Percentiles rank a stretch among this genome's conserved stretches.
phyloP scores from a whole-genome alignment of 352 stramenopile species.

The Phytopythium vexans region DNA sequence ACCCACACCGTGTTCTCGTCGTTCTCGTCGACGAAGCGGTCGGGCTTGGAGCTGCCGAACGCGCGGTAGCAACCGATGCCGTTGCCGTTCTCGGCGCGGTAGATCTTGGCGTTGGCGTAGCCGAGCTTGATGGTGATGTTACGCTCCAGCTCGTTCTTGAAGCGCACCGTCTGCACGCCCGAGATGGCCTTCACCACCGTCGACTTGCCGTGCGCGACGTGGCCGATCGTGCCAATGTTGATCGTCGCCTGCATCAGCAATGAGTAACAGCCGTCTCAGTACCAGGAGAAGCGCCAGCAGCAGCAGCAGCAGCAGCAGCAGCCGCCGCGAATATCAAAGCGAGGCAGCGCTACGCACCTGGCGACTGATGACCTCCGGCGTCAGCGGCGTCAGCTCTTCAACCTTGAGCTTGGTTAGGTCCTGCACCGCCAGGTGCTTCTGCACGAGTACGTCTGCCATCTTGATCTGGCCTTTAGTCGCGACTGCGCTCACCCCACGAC shows the following conservation, averaged over 20 bases:
- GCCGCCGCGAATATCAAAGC: not conserved
- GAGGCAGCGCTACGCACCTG: conserved; percentile 22
- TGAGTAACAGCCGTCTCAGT: not conserved
- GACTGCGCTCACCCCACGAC: not conserved
- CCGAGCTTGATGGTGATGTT: conserved; percentile 99
- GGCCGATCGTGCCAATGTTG: conserved; percentile 99
- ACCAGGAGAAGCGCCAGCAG: too few species aligned
- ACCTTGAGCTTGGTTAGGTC: conserved; percentile 95
- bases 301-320: too few species aligned
- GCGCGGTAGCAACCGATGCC: conserved; percentile 88
- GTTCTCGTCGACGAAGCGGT: conserved; percentile 81
- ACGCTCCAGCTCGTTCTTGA: conserved; percentile 99
- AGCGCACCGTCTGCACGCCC: conserved; percentile 97
- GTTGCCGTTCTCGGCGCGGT: conserved; percentile 81
- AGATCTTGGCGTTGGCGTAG: conserved; percentile 99
- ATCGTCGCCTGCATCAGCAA: conserved; percentile 93
- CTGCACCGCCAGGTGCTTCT: conserved; percentile 89
- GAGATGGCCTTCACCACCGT: conserved; percentile 99
- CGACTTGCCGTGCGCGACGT: conserved; percentile 99
- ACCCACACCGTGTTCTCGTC: conserved; percentile 91
- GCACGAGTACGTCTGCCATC: conserved; percentile 63
- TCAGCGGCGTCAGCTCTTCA: conserved; percentile 95
- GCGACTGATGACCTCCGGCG: conserved; percentile 96
- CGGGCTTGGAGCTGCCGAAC: conserved; percentile 85
- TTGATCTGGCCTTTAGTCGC: conserved; percentile 3